Evolutionary conservation across 768 basidiomycete species (phyloP), one percentile per base, ranked within the genome.

Genomic region (Trametes sanguinea): DNA sequence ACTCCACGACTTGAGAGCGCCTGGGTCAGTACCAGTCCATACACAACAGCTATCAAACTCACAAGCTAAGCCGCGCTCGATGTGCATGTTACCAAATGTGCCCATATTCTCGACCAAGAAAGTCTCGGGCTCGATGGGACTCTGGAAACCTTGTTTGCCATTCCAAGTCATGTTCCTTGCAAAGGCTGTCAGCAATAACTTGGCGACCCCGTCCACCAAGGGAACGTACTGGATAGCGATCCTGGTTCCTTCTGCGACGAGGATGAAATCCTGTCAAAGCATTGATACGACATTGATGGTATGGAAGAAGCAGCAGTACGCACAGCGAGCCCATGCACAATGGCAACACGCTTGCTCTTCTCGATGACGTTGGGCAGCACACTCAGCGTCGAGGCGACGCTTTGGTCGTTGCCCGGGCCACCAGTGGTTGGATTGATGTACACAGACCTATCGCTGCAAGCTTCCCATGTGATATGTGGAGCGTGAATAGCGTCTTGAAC

Each of bases 1-100:
- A 85, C 67, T 85, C 84, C 50, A 85, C 80, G 64, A 81, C 84
- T 85, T 51, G 39, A 6, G 43, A 3, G 4, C 14, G 22, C 11
- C 55, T n/a, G 30, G n/a, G 22, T 54, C 40, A 51, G 48, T 29
- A 2, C 29, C 11, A 2, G 27, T 5, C 2, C 2, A 7, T 14
- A 9, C 27, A 4, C n/a, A 5, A 30, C 10, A 30, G 43, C 13
- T 11, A 7, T 7, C 9, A 7, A 8, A 65, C 74, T 46, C 33
- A 74, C 74, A 76, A 11, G 75, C 75, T 22, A 76, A 60, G 14
- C 64, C 65, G n/a, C 75, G 71, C 57, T 76, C 75, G 16, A 63
- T 65, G 54, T 75, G 74, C 66, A 70, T 67, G 57, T 67, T 73
- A 0, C 75, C 75, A 55, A 69, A 74, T 3, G 66, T 65, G 16